These are phyloP conservation scores for Pythium grandisporangium DNA, from an alignment of 352 stramenopile species.

Conservation along the genomic window DNA sequence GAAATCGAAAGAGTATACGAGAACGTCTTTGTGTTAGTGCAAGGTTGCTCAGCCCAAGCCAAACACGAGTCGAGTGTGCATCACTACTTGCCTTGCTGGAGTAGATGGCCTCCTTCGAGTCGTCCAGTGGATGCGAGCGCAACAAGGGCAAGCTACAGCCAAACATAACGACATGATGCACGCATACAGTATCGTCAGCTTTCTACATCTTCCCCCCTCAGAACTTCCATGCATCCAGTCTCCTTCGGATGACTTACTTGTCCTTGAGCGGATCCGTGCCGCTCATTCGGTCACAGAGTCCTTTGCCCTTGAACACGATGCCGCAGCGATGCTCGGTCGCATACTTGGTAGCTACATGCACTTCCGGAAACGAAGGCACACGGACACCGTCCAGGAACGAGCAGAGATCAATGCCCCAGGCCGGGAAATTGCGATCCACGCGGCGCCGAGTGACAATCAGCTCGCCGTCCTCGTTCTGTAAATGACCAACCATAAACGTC, in stretches of 20 bases:
- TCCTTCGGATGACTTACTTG: conserved; percentile 28
- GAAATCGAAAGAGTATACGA: too few species aligned
- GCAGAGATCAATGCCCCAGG: conserved; percentile 80
- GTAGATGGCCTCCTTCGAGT: conserved; percentile 58
- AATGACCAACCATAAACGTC: background rate
- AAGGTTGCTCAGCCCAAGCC: too few species aligned
- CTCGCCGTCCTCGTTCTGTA: conserved; percentile 45
- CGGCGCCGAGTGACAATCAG: conserved; percentile 59
- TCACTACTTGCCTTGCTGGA: conserved; percentile 67
- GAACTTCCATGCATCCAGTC: too few species aligned
- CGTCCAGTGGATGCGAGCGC: conserved; percentile 46
- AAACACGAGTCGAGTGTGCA: too few species aligned
- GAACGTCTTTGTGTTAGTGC: too few species aligned
- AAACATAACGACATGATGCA: conserved; percentile 3
- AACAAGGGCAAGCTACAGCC: conserved; percentile 51
- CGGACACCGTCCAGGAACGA: conserved; percentile 54
- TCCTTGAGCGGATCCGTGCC: conserved; percentile 86
- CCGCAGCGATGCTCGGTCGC: conserved; percentile 83
- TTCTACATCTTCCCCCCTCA: too few species aligned
- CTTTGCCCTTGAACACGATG: conserved; percentile 75
- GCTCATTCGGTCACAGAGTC: conserved; percentile 79
- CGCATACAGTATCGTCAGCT: too few species aligned
- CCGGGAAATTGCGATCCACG: conserved; percentile 78
- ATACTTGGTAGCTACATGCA: conserved; percentile 76
- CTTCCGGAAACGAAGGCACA: conserved; percentile 47